Evolutionary conservation across 106 monocot species (phyloP).

Genomic region (Chionographis japonica): DNA sequence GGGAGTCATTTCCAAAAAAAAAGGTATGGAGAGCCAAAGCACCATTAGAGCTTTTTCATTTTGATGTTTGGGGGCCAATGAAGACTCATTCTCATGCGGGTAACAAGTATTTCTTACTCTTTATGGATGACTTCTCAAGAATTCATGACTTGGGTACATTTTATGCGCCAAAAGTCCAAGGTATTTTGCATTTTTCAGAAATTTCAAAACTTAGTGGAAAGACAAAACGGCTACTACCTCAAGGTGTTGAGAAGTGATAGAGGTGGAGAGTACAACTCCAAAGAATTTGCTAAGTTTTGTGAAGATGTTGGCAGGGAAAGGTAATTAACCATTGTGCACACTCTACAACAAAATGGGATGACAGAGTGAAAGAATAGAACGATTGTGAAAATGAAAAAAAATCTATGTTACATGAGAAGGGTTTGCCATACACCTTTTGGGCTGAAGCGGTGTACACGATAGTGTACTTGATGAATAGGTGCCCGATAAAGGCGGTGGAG

Average conservation of each 20-base stretch:
- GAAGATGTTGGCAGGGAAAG: background rate
- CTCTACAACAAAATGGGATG: too few relatives aligned
- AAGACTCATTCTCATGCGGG: too few relatives aligned
- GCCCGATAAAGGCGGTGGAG: too few relatives aligned
- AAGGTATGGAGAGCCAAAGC: background rate
- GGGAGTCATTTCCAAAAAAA: background rate
- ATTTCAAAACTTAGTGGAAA: background rate
- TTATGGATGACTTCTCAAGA: background rate
- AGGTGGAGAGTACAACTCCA: background rate
- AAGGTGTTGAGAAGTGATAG: background rate
- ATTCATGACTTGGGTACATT: background rate
- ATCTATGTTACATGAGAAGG: too few relatives aligned
- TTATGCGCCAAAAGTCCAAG: background rate
- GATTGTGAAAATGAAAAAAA: too few relatives aligned
- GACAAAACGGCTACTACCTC: background rate
- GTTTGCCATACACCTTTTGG: too few relatives aligned
- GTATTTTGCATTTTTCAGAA: background rate
- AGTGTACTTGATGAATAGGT: too few relatives aligned
- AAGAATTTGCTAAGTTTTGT: conserved; percentile 3
- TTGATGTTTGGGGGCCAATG: background rate
- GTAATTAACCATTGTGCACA: background rate
- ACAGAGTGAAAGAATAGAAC: too few relatives aligned
- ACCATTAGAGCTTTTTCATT: background rate
- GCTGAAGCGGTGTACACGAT: too few relatives aligned
- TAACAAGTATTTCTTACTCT: background rate